A percentile compares a stretch with the other conserved stretches of the same genome.
phyloP scores from a whole-genome alignment of 257 asterid species.

The Striga asiatica region DNA sequence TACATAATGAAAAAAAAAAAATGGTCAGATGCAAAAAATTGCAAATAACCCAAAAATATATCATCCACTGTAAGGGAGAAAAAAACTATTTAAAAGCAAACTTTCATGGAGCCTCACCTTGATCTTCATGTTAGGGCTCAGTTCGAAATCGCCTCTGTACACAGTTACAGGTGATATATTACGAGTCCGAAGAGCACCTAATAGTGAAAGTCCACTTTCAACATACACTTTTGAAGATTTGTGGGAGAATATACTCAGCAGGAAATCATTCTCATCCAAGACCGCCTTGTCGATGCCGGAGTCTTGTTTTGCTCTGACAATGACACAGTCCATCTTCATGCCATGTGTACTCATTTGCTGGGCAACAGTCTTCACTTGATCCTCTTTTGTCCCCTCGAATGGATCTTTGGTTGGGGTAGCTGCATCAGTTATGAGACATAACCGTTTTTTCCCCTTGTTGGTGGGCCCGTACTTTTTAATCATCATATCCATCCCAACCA shows the following conservation, averaged over 20 bases:
- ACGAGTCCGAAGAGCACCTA: slow-evolving; percentile 91
- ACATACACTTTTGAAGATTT: slow-evolving; percentile 61
- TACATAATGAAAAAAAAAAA: background rate
- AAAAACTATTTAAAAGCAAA: background rate
- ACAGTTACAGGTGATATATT: slow-evolving; percentile 68
- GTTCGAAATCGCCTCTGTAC: slow-evolving; percentile 82
- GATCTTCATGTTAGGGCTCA: slow-evolving; percentile 57
- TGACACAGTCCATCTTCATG: slow-evolving; percentile 84
- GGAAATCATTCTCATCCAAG: slow-evolving; percentile 75
- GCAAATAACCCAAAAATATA: slow-evolving; percentile 3
- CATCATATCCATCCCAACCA: slow-evolving; percentile 91
- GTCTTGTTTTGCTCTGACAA: slow-evolving; percentile 36
- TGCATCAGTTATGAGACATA: slow-evolving; percentile 80
- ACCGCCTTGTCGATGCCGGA: slow-evolving; percentile 26
- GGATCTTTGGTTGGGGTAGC: slow-evolving; percentile 68
- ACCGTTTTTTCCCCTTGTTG: slow-evolving; percentile 77
- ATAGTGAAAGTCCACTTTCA: slow-evolving; percentile 58
- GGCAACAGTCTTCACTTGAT: slow-evolving; percentile 81
- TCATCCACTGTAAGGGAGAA: background rate
- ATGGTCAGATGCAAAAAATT: background rate
- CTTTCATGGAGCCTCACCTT: slow-evolving; percentile 46
- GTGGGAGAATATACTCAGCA: slow-evolving; percentile 44
- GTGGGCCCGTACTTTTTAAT: slow-evolving; percentile 70
- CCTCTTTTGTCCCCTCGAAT: slow-evolving; percentile 84
- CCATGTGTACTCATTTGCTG: slow-evolving; percentile 65